phyloP scores from a whole-genome alignment of 2,329 filamentous ascomycete genomes.

The Massarina eburnea region DNA sequence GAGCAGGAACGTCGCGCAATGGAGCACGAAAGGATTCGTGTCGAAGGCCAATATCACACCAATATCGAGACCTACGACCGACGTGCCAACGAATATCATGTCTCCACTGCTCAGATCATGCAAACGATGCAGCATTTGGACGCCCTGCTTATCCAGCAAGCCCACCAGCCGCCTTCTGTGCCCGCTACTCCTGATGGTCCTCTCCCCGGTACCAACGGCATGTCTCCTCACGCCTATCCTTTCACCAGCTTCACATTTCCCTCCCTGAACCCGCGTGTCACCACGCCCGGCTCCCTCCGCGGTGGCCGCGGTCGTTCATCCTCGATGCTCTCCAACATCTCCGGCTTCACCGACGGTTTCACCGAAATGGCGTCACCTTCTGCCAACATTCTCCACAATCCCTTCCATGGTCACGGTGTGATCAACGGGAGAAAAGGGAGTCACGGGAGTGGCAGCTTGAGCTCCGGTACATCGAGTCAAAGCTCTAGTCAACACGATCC shows the following conservation, averaged over 20 bases:
- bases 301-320: constrained; percentile 52
- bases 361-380: constrained; percentile 36
- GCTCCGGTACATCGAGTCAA: constrained; percentile 45
- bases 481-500: constrained; percentile 43
- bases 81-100: constrained; percentile 42
- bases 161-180: constrained; percentile 40
- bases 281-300: constrained; percentile 37
- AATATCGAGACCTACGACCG: constrained; percentile 42
- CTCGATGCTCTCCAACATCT: constrained; percentile 55
- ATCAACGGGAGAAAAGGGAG: constrained; percentile 45
- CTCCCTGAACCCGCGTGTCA: constrained; percentile 28
- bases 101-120: constrained; percentile 38
- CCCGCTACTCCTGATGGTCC: constrained; percentile 62
- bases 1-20: constrained; percentile 44
- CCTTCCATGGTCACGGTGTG: constrained; percentile 43
- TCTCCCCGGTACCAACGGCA: constrained; percentile 54
- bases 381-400: constrained; percentile 34
- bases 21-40: constrained; percentile 33
- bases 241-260: constrained; percentile 44
- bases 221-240: constrained; percentile 36
- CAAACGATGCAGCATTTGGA: constrained; percentile 44
- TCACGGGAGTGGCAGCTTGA: constrained; percentile 52
- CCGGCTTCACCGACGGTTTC: constrained; percentile 53
- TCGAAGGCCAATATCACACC: constrained; percentile 42
- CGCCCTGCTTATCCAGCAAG: constrained; percentile 43